These are phyloP conservation scores for Alternaria arbusti DNA, from an alignment of 2,329 filamentous ascomycete species.

Conservation along the genomic window DNA sequence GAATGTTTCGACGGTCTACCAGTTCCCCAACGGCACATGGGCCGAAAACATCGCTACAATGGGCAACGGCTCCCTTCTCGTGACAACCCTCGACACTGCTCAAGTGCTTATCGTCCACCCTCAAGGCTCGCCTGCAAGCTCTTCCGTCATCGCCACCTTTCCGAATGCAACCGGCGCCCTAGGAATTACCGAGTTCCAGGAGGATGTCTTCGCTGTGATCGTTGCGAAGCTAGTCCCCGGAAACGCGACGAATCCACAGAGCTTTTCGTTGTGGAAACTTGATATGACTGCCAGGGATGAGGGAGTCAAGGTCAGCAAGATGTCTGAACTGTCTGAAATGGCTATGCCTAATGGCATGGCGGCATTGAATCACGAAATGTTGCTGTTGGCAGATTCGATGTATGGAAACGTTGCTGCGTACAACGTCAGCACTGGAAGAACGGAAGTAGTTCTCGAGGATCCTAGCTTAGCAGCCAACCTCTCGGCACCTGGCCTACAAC, in stretches of 20 bases:
- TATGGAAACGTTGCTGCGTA: slow-evolving; percentile 23
- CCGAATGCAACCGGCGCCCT: slow-evolving; percentile 29
- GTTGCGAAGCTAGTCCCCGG: slow-evolving; percentile 18
- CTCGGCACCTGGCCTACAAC: background rate
- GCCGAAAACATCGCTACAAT: slow-evolving; percentile 50
- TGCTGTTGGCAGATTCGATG: slow-evolving; percentile 33
- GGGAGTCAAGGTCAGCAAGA: slow-evolving; percentile 10
- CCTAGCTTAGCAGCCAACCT: slow-evolving; percentile 16
- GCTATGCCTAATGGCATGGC: slow-evolving; percentile 33
- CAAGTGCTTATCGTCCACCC: slow-evolving; percentile 47
- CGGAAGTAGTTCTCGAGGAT: slow-evolving; percentile 18
- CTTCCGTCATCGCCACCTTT: slow-evolving; percentile 37
- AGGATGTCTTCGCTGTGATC: slow-evolving; percentile 45
- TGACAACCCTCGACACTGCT: slow-evolving; percentile 38
- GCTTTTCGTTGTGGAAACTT: slow-evolving; percentile 25
- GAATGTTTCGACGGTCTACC: slow-evolving; percentile 21
- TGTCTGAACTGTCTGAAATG: slow-evolving; percentile 19
- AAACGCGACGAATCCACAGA: slow-evolving; percentile 8
- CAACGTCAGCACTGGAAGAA: slow-evolving; percentile 13
- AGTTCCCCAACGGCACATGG: slow-evolving; percentile 37
- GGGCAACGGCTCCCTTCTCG: slow-evolving; percentile 47
- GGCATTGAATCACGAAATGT: slow-evolving; percentile 15
- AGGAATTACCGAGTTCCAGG: slow-evolving; percentile 46
- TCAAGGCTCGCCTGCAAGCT: slow-evolving; percentile 15
- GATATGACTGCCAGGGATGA: slow-evolving; percentile 8